Conservation (phyloP, 2,329 filamentous ascomycete species). For the Bretziella fagacearum region DNA sequence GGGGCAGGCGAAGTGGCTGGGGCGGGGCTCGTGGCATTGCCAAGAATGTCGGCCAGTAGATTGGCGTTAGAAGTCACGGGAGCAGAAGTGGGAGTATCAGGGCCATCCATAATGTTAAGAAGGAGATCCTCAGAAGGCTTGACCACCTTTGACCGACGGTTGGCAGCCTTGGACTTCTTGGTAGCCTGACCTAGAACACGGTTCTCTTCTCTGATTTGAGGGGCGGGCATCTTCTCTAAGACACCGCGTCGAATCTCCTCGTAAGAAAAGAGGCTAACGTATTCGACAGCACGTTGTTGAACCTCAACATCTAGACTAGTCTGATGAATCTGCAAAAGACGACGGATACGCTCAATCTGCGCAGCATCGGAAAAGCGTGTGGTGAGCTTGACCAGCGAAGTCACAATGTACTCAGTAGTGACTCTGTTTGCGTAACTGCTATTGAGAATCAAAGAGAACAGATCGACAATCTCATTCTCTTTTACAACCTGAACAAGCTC, state of each 20-base stretch:
- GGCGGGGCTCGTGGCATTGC: conserved; percentile 42
- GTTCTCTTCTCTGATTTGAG: conserved; percentile 91
- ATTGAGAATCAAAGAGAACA: conserved; percentile 84
- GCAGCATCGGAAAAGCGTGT: conserved; percentile 66
- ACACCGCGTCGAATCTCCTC: conserved; percentile 80
- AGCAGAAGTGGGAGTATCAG: conserved; percentile 30
- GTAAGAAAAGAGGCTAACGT: conserved; percentile 81
- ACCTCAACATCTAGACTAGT: conserved; percentile 88
- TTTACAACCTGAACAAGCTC: conserved; percentile 67
- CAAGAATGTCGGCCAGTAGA: conserved; percentile 79
- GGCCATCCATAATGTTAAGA: conserved; percentile 66
- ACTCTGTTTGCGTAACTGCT: conserved; percentile 87
- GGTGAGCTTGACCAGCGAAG: conserved; percentile 84
- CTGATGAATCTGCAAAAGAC: conserved; percentile 60
- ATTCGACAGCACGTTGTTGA: conserved; percentile 90
- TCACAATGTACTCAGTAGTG: conserved; percentile 90
- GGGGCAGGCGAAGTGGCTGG: conserved; percentile 29
- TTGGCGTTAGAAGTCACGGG: conserved; percentile 54
- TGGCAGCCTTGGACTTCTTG: conserved; percentile 51
- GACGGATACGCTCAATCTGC: conserved; percentile 74
- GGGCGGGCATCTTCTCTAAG: conserved; percentile 92
- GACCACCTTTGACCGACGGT: conserved; percentile 57
- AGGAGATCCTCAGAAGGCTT: conserved; percentile 86
- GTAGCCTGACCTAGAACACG: conserved; percentile 67
- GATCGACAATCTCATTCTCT: conserved; percentile 76